These are phyloP conservation scores for Nemania bipapillata DNA, from an alignment of 2,329 filamentous ascomycete genomes.

Conservation along the genomic window DNA sequence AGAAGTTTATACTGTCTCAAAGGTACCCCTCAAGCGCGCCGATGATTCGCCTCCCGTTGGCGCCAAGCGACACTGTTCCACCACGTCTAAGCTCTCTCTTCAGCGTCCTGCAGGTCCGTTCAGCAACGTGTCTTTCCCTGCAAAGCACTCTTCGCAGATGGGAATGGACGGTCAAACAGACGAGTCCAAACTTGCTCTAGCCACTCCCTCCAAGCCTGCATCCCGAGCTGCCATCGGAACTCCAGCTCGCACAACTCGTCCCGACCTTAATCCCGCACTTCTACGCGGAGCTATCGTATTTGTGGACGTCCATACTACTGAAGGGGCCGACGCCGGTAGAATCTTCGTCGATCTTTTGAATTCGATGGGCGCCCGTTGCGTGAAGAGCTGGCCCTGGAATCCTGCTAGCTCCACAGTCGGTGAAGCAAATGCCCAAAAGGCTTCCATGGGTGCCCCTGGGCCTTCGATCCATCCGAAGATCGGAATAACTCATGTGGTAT, in stretches of 20 bases:
- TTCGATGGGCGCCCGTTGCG: conserved; percentile 83
- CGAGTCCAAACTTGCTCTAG: conserved; percentile 47
- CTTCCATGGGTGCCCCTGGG: too few relatives aligned
- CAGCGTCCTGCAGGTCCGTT: conserved; percentile 57
- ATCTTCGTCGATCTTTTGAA: conserved; percentile 82
- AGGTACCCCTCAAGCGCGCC: conserved; percentile 77
- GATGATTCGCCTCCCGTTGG: conserved; percentile 66
- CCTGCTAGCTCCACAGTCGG: conserved; percentile 55
- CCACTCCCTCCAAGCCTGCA: conserved; percentile 62
- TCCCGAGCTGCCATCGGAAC: conserved; percentile 66
- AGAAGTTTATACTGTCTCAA: conserved; percentile 77
- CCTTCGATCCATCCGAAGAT: conserved; percentile 48
- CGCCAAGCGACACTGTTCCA: conserved; percentile 62
- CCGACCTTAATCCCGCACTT: conserved; percentile 63
- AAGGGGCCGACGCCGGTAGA: conserved; percentile 82
- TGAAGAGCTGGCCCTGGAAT: conserved; percentile 81
- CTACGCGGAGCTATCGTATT: conserved; percentile 80
- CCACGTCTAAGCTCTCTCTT: conserved; percentile 60
- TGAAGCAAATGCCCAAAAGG: conserved; percentile 60
- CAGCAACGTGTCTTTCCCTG: conserved; percentile 64
- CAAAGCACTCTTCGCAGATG: conserved; percentile 54
- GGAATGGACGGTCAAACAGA: conserved; percentile 43
- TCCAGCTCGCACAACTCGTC: conserved; percentile 66
- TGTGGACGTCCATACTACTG: conserved; percentile 84
- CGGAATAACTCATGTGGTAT: conserved; percentile 88